Percentiles rank a stretch among this genome's conserved stretches.
Conservation (phyloP, 208 protist genomes). For the Leishmania guyanensis region DNA sequence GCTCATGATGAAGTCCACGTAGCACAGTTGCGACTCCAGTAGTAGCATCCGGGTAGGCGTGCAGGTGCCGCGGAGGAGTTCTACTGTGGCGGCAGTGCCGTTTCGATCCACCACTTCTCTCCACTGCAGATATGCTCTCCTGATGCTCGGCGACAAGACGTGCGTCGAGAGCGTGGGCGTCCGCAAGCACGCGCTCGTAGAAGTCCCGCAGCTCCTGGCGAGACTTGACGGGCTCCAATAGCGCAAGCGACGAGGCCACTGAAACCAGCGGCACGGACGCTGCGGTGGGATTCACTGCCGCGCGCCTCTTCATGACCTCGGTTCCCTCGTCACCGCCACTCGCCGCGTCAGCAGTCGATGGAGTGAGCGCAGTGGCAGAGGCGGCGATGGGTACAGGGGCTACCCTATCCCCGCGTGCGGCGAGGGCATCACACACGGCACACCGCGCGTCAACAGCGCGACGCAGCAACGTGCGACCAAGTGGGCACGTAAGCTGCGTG, state of each 20-base stretch:
- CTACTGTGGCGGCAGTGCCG: not conserved
- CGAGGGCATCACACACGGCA: conserved; percentile 23
- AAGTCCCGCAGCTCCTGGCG: conserved; percentile 27
- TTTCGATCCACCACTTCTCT: not conserved
- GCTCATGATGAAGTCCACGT: not conserved
- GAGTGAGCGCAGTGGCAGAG: not conserved
- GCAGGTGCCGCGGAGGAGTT: conserved; percentile 1
- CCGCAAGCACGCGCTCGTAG: conserved; percentile 14
- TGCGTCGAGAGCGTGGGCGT: conserved; percentile 12
- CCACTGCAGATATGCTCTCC: not conserved
- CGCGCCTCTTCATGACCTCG: not conserved
- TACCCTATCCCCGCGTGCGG: conserved; percentile 14
- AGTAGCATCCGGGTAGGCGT: not conserved
- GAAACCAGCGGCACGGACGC: not conserved
- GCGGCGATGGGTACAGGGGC: not conserved
- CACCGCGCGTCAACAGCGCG: conserved; percentile 16
- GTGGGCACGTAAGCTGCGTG: conserved; percentile 30
- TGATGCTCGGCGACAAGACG: conserved; percentile 19
- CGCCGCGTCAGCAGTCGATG: not conserved
- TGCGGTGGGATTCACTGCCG: not conserved
- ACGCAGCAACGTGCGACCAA: conserved; percentile 16
- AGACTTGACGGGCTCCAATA: conserved; percentile 9
- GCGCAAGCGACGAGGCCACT: conserved; percentile 4
- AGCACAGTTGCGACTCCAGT: conserved; percentile 10
- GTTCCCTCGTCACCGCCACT: not conserved